Conservation (phyloP, 139 green algal genomes). For the Tetradesmus lagerheimii region DNA sequence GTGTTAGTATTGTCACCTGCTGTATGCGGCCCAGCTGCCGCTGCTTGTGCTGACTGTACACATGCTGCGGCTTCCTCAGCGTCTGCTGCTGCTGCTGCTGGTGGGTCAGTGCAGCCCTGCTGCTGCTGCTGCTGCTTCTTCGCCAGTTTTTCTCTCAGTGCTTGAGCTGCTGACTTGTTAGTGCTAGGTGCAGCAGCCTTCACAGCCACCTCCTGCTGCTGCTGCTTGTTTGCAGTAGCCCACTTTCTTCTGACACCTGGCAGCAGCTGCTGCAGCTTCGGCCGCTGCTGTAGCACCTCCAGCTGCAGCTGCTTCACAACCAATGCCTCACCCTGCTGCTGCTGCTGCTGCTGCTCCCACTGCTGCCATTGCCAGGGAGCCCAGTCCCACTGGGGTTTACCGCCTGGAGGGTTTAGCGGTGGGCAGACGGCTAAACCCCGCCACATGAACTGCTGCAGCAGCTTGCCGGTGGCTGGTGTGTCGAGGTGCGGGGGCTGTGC, state of each 20-base stretch:
- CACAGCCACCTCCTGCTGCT: slow-evolving; percentile 28
- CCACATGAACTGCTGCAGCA: neutral
- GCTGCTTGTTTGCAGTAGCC: neutral
- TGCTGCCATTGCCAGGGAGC: neutral
- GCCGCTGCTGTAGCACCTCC: slow-evolving; percentile 6
- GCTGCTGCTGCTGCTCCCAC: slow-evolving; percentile 28
- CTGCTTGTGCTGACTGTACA: slow-evolving; percentile 26
- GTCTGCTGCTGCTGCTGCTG: slow-evolving; percentile 9
- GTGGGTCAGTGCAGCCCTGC: neutral
- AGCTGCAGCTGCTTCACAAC: slow-evolving; percentile 1
- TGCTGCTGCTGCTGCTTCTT: neutral
- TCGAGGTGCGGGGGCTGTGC: neutral
- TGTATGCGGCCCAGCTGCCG: slow-evolving; percentile 1
- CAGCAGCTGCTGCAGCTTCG: slow-evolving; percentile 34
- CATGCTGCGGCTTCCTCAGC: neutral
- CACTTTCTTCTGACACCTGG: neutral
- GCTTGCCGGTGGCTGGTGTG: neutral
- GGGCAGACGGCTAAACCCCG: neutral
- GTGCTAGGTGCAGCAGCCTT: neutral
- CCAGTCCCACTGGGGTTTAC: neutral
- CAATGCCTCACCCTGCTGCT: slow-evolving; percentile 22
- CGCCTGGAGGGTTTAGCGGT: neutral
- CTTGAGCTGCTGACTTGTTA: slow-evolving; percentile 25
- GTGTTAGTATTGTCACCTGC: neutral
- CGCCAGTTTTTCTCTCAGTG: neutral